Percentiles rank a stretch among this genome's conserved stretches.
These are phyloP conservation scores for Pseudogymnoascus sp. DNA, from an alignment of 2,329 filamentous ascomycete genomes.

Conservation along the genomic window DNA sequence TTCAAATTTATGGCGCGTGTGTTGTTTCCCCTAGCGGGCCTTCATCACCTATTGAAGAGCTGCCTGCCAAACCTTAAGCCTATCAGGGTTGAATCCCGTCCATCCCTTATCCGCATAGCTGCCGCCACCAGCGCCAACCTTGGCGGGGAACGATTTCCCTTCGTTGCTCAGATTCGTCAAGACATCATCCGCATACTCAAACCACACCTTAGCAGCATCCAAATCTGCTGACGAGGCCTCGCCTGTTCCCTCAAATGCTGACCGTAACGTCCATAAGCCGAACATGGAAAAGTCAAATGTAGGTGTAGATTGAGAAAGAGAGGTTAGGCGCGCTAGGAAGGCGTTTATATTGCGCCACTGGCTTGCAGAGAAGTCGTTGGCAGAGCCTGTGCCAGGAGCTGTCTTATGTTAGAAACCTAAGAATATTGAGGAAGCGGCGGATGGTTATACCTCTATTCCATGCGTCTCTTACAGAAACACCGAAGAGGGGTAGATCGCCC, in stretches of 20 bases:
- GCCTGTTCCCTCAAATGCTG: constrained; percentile 25
- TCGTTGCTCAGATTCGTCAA: constrained; percentile 20
- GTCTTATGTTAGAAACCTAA: constrained; percentile 13
- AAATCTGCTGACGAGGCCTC: constrained; percentile 16
- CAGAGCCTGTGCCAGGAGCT: constrained; percentile 15
- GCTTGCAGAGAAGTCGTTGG: constrained; percentile 17
- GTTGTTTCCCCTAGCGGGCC: neutral
- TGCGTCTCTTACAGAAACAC: constrained; percentile 24
- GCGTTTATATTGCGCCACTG: constrained; percentile 22
- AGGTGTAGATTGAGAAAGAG: constrained; percentile 12
- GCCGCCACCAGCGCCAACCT: constrained; percentile 18
- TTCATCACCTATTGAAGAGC: neutral
- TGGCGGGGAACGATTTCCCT: constrained; percentile 17
- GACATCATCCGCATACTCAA: constrained; percentile 18
- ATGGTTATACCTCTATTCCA: constrained; percentile 27
- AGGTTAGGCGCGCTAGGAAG: constrained; percentile 28
- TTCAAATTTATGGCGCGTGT: neutral
- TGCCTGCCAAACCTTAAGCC: constrained; percentile 26
- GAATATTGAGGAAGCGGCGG: neutral
- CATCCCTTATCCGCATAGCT: constrained; percentile 23
- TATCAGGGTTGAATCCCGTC: constrained; percentile 27
- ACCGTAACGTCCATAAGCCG: constrained; percentile 28
- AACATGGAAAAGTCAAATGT: constrained; percentile 27
- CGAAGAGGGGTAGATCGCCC: constrained; percentile 28
- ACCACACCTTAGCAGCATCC: constrained; percentile 25